Evolutionary conservation across 2,329 filamentous ascomycete genomes (phyloP).

Genomic region (Dactylellina drechsleri): DNA sequence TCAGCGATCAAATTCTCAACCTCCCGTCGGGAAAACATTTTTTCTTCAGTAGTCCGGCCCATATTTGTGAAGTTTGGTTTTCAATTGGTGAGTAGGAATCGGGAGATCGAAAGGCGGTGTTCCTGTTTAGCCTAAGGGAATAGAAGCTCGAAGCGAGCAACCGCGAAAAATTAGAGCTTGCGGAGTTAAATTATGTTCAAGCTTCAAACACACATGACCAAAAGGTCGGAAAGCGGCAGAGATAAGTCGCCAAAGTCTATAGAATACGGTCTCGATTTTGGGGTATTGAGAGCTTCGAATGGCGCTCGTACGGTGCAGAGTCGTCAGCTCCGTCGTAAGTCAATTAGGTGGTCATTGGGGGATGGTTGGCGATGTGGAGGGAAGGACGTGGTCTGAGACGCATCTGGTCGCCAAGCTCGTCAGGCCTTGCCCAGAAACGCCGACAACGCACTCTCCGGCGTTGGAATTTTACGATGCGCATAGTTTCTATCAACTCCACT

Average conservation of each 20-base stretch:
- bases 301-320: constrained; percentile 22
- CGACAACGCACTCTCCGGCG: constrained; percentile 23
- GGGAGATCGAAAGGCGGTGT: constrained; percentile 8
- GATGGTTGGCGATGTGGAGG: constrained; percentile 28
- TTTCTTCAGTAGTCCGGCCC: constrained; percentile 62
- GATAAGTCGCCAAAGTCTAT: neutral
- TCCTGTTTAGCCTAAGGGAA: constrained; percentile 12
- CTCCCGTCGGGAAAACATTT: constrained; percentile 70
- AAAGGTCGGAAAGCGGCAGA: constrained; percentile 8
- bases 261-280: neutral
- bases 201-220: constrained; percentile 33
- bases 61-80: constrained; percentile 46
- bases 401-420: constrained; percentile 41
- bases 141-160: constrained; percentile 19
- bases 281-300: constrained; percentile 9
- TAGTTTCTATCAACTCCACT: neutral
- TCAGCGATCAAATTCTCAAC: constrained; percentile 86
- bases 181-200: constrained; percentile 38
- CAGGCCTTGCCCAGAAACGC: constrained; percentile 25
- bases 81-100: constrained; percentile 53
- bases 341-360: constrained; percentile 33
- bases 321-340: constrained; percentile 45
- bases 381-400: constrained; percentile 51
- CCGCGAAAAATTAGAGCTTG: constrained; percentile 27
- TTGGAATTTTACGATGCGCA: constrained; percentile 10